Evolutionary conservation across 192 early-diverging fungal genomes (phyloP).

Genomic region (Coemansia sp.): DNA sequence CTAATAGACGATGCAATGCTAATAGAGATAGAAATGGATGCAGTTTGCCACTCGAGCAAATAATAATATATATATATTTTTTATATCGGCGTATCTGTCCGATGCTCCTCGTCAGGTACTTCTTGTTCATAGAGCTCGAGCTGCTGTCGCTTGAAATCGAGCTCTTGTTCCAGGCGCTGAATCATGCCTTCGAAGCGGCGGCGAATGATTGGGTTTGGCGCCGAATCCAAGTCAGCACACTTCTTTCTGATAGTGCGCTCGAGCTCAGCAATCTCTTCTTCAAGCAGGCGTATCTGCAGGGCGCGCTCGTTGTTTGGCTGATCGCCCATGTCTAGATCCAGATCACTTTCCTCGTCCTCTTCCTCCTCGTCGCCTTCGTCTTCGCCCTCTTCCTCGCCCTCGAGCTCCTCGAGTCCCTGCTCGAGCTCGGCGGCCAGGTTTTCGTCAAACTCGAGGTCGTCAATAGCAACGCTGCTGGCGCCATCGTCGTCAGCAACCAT

Average conservation of each 20-base stretch:
- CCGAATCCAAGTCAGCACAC: constrained; percentile 45
- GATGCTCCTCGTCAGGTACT: not conserved
- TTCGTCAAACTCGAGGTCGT: constrained; percentile 50
- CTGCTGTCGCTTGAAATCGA: constrained; percentile 36
- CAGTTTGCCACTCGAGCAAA: constrained; percentile 19
- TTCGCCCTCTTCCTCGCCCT: constrained; percentile 32
- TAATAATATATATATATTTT: not conserved
- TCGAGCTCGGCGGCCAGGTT: constrained; percentile 45
- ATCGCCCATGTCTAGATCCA: constrained; percentile 30
- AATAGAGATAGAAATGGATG: constrained; percentile 55
- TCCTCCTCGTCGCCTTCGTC: constrained; percentile 38
- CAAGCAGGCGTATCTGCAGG: constrained; percentile 42
- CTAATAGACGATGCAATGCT: constrained; percentile 44
- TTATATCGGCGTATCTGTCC: not conserved
- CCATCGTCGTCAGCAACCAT: constrained; percentile 32
- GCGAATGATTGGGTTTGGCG: constrained; percentile 48
- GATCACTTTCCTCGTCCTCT: constrained; percentile 27
- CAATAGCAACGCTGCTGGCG: constrained; percentile 43
- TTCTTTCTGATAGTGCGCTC: constrained; percentile 43
- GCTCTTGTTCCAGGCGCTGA: constrained; percentile 35
- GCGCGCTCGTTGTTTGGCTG: constrained; percentile 43
- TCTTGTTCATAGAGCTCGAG: constrained; percentile 30
- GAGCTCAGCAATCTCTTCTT: constrained; percentile 46
- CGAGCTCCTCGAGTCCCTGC: constrained; percentile 39
- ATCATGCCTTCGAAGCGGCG: constrained; percentile 50